These are phyloP conservation scores for Sporothrix luriei DNA, from an alignment of 2,329 filamentous ascomycete genomes.

Conservation along the genomic window DNA sequence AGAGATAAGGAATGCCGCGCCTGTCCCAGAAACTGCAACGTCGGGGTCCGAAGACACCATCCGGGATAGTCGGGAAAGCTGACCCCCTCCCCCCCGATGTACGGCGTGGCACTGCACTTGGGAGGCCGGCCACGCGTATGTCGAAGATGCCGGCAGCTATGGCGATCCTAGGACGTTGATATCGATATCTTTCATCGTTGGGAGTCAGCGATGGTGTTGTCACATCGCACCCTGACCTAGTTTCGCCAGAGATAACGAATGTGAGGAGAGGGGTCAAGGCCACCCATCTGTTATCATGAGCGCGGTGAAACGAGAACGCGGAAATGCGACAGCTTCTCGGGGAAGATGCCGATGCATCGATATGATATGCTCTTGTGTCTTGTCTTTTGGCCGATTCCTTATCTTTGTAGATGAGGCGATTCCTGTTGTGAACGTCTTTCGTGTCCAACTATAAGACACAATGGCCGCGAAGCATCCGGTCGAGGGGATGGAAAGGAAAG, in stretches of 20 bases:
- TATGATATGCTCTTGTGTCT: not conserved
- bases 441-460: not conserved
- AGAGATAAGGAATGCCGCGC: slow-evolving; percentile 17
- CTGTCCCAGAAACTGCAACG: not conserved
- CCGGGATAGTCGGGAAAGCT: not conserved
- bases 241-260: slow-evolving; percentile 18
- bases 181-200: not conserved
- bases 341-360: not conserved
- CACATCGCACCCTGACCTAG: slow-evolving; percentile 1
- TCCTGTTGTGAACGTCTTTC: not conserved
- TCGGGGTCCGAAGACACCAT: not conserved
- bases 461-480: too few species aligned
- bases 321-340: not conserved
- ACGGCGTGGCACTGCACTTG: not conserved
- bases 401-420: not conserved
- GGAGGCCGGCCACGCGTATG: not conserved
- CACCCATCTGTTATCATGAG: not conserved
- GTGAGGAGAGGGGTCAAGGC: not conserved
- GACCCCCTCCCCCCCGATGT: not conserved
- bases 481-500: not conserved
- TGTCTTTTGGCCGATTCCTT: not conserved
- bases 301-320: not conserved
- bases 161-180: slow-evolving; percentile 11
- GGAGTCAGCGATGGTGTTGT: not conserved
- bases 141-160: not conserved